Percentiles rank a stretch among this genome's conserved stretches.
These are phyloP conservation scores for Colletotrichum sp. DNA, from an alignment of 2,329 filamentous ascomycete species.

Conservation along the genomic window DNA sequence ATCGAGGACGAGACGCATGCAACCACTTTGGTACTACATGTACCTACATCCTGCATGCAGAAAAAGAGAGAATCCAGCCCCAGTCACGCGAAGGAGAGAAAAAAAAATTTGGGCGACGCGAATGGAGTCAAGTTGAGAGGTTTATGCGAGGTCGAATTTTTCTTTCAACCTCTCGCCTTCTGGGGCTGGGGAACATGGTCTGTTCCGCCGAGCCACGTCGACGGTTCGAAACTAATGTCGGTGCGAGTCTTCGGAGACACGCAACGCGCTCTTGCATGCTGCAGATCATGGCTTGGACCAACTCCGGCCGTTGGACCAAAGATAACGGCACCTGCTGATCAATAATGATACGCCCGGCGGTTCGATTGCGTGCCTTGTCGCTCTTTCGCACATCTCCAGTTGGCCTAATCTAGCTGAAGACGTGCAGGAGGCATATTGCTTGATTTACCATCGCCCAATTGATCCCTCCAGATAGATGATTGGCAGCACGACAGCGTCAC, in stretches of 20 bases:
- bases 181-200: background rate
- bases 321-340: background rate
- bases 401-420: background rate
- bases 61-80: background rate
- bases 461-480: background rate
- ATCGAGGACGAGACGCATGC: background rate
- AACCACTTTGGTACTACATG: slow-evolving; percentile 15
- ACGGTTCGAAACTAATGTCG: background rate
- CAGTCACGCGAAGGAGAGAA: background rate
- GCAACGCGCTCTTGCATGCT: background rate
- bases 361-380: background rate
- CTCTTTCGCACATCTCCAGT: background rate
- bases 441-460: background rate
- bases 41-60: slow-evolving; percentile 7
- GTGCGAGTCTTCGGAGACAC: background rate
- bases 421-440: slow-evolving; percentile 3
- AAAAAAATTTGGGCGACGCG: background rate
- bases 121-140: background rate
- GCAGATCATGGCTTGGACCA: background rate
- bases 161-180: background rate
- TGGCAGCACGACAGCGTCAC: background rate
- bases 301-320: background rate
- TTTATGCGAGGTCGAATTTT: background rate
- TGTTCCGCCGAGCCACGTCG: background rate
- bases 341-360: background rate